These are phyloP conservation scores for Melanomma pulvis-pyrius DNA, from an alignment of 495 filamentous ascomycete species.

Conservation along the genomic window DNA sequence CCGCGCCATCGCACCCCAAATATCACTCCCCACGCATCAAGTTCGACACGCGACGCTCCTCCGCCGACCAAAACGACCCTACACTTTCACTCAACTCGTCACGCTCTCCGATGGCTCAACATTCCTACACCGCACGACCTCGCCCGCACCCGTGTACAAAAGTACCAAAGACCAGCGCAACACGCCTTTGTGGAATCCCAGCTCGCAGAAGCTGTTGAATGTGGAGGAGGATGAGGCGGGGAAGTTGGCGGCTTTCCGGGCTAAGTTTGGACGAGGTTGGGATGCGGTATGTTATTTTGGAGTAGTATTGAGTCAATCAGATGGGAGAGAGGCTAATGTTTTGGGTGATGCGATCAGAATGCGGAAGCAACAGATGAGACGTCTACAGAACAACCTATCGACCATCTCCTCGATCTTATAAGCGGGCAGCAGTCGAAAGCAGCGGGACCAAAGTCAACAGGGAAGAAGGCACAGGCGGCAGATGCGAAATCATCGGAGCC, in stretches of 20 bases:
- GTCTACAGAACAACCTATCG: constrained; percentile 12
- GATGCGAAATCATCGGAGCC: not conserved
- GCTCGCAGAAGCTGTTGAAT: constrained; percentile 72
- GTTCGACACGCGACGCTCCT: constrained; percentile 87
- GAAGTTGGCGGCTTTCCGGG: constrained; percentile 79
- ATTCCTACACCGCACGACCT: constrained; percentile 86
- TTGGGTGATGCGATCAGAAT: not conserved
- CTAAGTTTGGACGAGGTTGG: constrained; percentile 79
- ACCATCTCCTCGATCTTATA: constrained; percentile 36
- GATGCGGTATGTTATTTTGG: constrained; percentile 60
- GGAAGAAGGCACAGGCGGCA: constrained; percentile 15
- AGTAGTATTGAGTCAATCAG: constrained; percentile 3
- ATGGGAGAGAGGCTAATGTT: not conserved
- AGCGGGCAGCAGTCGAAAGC: constrained; percentile 22
- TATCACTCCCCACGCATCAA: constrained; percentile 43
- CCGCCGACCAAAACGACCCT: constrained; percentile 82
- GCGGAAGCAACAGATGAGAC: not conserved
- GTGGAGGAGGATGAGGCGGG: constrained; percentile 96
- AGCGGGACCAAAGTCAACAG: not conserved
- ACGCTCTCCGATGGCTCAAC: constrained; percentile 91
- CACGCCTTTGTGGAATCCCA: constrained; percentile 87
- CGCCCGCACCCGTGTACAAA: constrained; percentile 74
- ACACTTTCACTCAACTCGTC: constrained; percentile 94
- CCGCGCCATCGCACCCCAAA: not conserved
- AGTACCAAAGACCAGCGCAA: constrained; percentile 84